phyloP scores from a whole-genome alignment of 2,329 filamentous ascomycete species.

The Rhynchosporium secalis region DNA sequence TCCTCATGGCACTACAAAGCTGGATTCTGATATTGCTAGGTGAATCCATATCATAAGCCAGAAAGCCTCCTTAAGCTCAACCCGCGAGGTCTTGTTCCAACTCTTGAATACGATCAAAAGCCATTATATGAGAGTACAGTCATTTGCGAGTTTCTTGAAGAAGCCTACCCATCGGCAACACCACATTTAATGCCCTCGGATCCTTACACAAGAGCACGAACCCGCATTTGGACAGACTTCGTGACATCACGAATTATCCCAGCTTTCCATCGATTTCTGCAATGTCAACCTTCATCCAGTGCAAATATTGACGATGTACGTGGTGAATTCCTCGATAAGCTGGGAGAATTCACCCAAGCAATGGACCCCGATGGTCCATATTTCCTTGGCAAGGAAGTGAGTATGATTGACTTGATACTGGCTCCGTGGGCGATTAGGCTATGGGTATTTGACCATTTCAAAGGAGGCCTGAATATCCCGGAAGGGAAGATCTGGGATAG shows the following conservation, averaged over 20 bases:
- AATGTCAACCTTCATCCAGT: constrained; percentile 53
- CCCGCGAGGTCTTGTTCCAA: constrained; percentile 74
- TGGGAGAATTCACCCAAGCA: constrained; percentile 61
- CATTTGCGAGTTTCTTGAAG: constrained; percentile 75
- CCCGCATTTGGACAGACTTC: constrained; percentile 74
- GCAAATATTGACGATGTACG: constrained; percentile 55
- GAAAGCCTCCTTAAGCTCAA: constrained; percentile 68
- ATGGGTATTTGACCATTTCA: constrained; percentile 76
- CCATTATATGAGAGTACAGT: constrained; percentile 73
- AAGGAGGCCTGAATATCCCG: constrained; percentile 55
- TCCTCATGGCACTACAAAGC: background rate
- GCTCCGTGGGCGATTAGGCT: constrained; percentile 72
- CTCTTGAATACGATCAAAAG: constrained; percentile 56
- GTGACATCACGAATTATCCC: constrained; percentile 67
- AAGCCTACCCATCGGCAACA: constrained; percentile 56
- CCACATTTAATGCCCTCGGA: constrained; percentile 57
- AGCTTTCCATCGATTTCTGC: constrained; percentile 63
- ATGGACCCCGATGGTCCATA: constrained; percentile 64
- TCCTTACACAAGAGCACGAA: constrained; percentile 63
- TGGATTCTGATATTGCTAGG: constrained; percentile 9
- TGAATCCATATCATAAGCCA: constrained; percentile 74
- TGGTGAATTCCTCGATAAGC: constrained; percentile 55
- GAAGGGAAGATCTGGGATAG: constrained; percentile 57
- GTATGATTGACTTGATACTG: constrained; percentile 68
- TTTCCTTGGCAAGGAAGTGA: constrained; percentile 65